Conservation (phyloP, 2,329 filamentous ascomycete genomes). For the Cytospora paraplurivora region DNA sequence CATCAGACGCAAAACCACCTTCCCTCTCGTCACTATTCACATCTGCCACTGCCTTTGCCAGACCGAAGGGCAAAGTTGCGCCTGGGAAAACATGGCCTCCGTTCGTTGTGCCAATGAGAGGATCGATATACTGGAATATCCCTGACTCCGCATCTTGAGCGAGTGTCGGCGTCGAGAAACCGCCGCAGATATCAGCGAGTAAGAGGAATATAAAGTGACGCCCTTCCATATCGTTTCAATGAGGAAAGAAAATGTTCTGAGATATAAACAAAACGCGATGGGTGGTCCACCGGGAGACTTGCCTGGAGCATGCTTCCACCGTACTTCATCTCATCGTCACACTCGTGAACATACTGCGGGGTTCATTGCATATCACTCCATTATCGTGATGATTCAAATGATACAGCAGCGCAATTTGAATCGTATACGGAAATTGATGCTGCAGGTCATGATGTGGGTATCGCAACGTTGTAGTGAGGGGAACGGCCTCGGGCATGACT, state of each 20-base stretch:
- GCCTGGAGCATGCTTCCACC: no score
- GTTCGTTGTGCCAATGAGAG: constrained; percentile 35
- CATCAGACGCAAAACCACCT: constrained; percentile 35
- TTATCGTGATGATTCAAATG: not conserved
- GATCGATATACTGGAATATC: constrained; percentile 30
- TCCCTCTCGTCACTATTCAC: constrained; percentile 33
- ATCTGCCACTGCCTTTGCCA: constrained; percentile 38
- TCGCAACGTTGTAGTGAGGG: not conserved
- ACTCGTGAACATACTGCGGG: not conserved
- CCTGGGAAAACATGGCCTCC: constrained; percentile 38
- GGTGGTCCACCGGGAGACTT: no score
- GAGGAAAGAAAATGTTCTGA: not conserved
- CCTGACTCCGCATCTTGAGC: constrained; percentile 12
- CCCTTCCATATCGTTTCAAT: not conserved
- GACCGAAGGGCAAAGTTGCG: constrained; percentile 36
- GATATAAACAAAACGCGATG: no score
- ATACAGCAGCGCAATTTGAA: not conserved
- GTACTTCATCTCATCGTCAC: not conserved
- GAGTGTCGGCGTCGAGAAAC: not conserved
- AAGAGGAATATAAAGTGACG: not conserved
- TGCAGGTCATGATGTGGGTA: not conserved
- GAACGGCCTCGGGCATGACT: not conserved
- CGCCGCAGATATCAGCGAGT: not conserved
- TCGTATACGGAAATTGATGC: not conserved
- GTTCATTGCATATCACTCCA: not conserved